These are phyloP conservation scores for Penicillium angulare DNA, from an alignment of 495 filamentous ascomycete genomes.

Conservation along the genomic window DNA sequence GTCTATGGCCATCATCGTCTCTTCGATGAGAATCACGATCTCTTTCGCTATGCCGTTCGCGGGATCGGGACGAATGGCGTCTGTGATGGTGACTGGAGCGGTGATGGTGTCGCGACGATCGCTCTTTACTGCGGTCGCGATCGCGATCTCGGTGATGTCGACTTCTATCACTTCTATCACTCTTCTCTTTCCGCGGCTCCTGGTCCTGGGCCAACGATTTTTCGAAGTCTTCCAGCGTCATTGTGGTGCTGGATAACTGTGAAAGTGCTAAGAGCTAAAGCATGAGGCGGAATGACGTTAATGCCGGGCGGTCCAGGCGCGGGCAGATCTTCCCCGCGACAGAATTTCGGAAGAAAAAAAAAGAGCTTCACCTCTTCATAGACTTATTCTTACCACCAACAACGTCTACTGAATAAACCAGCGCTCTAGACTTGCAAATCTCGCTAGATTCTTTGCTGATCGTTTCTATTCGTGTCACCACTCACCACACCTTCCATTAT, in stretches of 20 bases:
- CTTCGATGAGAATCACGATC: constrained; percentile 35
- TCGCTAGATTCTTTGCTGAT: no score
- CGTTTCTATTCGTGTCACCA: background rate
- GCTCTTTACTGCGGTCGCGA: constrained; percentile 40
- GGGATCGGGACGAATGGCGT: constrained; percentile 46
- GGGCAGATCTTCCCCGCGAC: constrained; percentile 32
- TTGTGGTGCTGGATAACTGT: constrained; percentile 20
- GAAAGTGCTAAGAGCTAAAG: constrained; percentile 11
- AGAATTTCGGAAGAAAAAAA: constrained; percentile 31
- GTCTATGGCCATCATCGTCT: constrained; percentile 48
- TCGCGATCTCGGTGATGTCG: constrained; percentile 39
- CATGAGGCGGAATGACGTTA: constrained; percentile 37
- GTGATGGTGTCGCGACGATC: constrained; percentile 38
- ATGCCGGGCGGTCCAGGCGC: constrained; percentile 32
- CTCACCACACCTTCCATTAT: constrained; percentile 23
- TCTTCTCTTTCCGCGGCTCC: no score
- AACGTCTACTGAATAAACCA: background rate
- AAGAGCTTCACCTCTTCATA: constrained; percentile 18
- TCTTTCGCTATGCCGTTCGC: constrained; percentile 32
- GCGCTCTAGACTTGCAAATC: background rate
- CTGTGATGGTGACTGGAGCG: constrained; percentile 41
- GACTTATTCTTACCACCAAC: constrained; percentile 2
- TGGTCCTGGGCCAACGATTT: constrained; percentile 48
- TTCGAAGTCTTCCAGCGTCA: constrained; percentile 57
- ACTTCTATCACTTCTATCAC: constrained; percentile 36